Conservation (phyloP, 176 grass and related monocot species). For the Saccharum officinarum region DNA sequence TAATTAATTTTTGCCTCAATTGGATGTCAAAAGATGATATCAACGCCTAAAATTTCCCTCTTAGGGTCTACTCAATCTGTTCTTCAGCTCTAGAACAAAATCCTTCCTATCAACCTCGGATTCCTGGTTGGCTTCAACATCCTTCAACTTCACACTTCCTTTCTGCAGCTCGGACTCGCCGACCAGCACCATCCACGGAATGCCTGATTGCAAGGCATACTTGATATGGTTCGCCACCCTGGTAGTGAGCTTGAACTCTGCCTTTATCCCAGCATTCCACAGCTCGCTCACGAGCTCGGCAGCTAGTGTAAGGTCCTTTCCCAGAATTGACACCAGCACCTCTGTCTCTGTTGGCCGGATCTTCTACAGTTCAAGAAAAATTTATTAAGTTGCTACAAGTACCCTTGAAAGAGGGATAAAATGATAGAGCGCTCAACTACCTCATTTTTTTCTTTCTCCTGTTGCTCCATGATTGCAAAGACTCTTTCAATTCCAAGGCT, state of each 20-base stretch:
- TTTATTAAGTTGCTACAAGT: not conserved
- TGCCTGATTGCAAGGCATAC: slow-evolving; percentile 55
- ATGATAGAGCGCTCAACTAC: slow-evolving; percentile 26
- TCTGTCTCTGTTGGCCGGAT: slow-evolving; percentile 81
- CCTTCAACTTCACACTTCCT: slow-evolving; percentile 73
- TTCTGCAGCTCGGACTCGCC: slow-evolving; percentile 60
- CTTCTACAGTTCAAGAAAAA: slow-evolving; percentile 29
- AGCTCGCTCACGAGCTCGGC: slow-evolving; percentile 68
- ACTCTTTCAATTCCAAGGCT: slow-evolving; percentile 99
- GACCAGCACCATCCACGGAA: slow-evolving; percentile 88
- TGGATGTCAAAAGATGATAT: not conserved
- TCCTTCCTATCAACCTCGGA: slow-evolving; percentile 53
- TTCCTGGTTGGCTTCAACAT: slow-evolving; percentile 62
- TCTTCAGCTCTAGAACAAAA: slow-evolving; percentile 61
- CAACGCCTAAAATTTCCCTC: not conserved
- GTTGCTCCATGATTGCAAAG: slow-evolving; percentile 93
- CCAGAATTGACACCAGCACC: slow-evolving; percentile 81
- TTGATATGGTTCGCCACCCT: slow-evolving; percentile 68
- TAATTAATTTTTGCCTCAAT: not conserved
- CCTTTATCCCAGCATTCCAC: slow-evolving; percentile 90
- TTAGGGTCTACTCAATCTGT: slow-evolving; percentile 38
- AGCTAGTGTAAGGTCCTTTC: slow-evolving; percentile 78
- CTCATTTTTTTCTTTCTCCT: slow-evolving; percentile 79
- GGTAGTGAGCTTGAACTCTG: slow-evolving; percentile 84
- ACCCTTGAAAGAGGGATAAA: not conserved